Base-by-base conservation (phyloP, 2,329 filamentous ascomycete species). In the Ceratocystis smalleyi region DNA sequence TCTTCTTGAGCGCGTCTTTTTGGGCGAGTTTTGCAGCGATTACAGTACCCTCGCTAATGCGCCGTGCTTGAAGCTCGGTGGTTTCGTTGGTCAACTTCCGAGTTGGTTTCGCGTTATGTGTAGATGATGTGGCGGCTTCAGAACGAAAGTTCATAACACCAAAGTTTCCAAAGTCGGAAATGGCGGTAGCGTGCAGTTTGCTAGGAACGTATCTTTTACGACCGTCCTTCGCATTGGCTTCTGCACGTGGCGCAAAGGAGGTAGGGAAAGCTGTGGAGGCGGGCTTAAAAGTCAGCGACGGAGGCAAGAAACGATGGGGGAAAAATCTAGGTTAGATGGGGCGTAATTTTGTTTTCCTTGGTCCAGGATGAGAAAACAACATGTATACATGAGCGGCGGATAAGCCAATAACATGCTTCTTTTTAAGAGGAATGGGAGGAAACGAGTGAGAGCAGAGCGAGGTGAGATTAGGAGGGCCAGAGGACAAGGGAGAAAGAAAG, bases 1-100 rank as follows among this genome's bases (percentile, higher is more conserved):
- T 60, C n/a, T 64, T 60, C 40, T 62, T 76, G 68, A 84, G 83
- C 64, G 77, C 77, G 61, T 78, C 77, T 54, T 79, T 77, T 66
- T 79, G 79, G 55, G 81, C 82, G 65, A 79, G 73, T 69, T 76
- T 80, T 43, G 83, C 83, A 49, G 82, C 81, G 62, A 80, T 75
- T 57, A 79, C 81, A 12, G 83, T 85, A 68, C 77, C 80, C 70
- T 86, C 82, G 69, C 83, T 86, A 12, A 81, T 80, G 61, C 81
- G 79, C 71, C 84, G 83, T 5, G 82, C 82, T 57, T 81, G 78
- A 62, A 80, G 75, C 49, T 78, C 75, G 61, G 78, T 74, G 47
- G 77, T 76, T 65, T 78, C 76, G 43, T 64, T 64, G 22, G 62
- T 62, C 17, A 59, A 49, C 22, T 66, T 64, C 12, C 62, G 62